phyloP scores from a whole-genome alignment of 495 filamentous ascomycete species.

The Aspergillus homomorphus region DNA sequence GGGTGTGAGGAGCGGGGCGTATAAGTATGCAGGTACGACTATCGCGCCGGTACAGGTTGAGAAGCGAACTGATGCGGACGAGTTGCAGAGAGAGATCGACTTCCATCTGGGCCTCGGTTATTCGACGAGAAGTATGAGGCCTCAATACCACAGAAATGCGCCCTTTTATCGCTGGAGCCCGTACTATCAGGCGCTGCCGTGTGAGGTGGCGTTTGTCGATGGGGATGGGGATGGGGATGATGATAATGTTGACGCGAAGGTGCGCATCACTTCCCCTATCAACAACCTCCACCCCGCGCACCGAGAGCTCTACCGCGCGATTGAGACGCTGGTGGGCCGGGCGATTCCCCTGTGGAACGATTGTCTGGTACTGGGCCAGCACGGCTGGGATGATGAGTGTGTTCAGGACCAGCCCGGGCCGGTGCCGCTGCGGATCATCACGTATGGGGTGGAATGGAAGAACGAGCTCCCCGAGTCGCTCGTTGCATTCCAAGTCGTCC shows the following conservation, averaged over 20 bases:
- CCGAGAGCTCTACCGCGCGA: no score
- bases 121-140: not conserved
- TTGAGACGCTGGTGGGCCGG: not conserved
- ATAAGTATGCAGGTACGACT: not conserved
- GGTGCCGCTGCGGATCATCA: conserved; percentile 1
- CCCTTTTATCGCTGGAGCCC: not conserved
- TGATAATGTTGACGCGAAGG: not conserved
- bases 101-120: not conserved
- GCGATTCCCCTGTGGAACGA: not conserved
- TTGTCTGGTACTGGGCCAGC: not conserved
- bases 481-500: no score
- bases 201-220: not conserved
- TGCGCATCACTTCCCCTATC: not conserved
- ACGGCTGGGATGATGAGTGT: not conserved
- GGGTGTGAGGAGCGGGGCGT: no score
- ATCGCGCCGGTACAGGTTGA: not conserved
- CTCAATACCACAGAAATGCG: not conserved
- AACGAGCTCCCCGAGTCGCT: no score
- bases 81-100: not conserved
- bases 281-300: no score
- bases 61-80: not conserved
- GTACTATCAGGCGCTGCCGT: not conserved
- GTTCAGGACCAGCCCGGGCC: not conserved
- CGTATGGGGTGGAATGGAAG: not conserved
- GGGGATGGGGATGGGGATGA: no score